Evolutionary conservation across 768 basidiomycete species (phyloP).

Genomic region (Multifurca ochricompacta): DNA sequence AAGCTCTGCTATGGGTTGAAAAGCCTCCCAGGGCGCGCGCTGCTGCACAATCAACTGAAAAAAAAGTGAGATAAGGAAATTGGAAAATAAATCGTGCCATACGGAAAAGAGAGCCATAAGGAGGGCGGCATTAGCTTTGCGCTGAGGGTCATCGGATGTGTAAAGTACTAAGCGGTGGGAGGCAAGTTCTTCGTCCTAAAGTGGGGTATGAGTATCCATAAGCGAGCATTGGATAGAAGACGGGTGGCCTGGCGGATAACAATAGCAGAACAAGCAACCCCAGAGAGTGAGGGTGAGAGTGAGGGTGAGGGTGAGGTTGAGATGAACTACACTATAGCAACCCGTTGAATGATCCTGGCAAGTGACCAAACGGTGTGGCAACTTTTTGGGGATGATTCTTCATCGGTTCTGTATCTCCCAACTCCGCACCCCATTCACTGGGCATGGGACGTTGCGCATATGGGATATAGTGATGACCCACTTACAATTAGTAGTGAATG

Average conservation of each 20-base stretch:
- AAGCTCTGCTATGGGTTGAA: slow-evolving; percentile 84
- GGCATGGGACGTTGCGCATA: neutral
- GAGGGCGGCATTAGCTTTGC: slow-evolving; percentile 92
- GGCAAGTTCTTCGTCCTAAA: slow-evolving; percentile 64
- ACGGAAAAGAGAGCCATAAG: slow-evolving; percentile 91
- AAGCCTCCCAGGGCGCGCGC: slow-evolving; percentile 88
- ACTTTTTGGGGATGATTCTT: neutral
- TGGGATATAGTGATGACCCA: neutral
- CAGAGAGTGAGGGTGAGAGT: too few relatives aligned
- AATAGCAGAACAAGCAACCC: neutral
- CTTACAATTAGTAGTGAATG: slow-evolving; percentile 58
- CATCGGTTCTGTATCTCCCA: neutral
- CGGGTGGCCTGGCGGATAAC: neutral
- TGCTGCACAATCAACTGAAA: slow-evolving; percentile 85
- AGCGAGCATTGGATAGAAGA: neutral
- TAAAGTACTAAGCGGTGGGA: slow-evolving; percentile 81
- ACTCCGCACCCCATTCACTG: neutral
- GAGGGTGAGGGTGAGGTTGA: too few relatives aligned
- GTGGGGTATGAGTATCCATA: slow-evolving; percentile 11
- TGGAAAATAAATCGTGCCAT: slow-evolving; percentile 28
- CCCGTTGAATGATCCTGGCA: neutral
- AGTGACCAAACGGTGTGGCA: neutral
- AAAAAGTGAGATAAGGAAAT: neutral
- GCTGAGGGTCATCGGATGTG: slow-evolving; percentile 74
- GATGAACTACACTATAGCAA: neutral